phyloP scores from a whole-genome alignment of 2,329 filamentous ascomycete genomes.

The Anthostomella pinea region DNA sequence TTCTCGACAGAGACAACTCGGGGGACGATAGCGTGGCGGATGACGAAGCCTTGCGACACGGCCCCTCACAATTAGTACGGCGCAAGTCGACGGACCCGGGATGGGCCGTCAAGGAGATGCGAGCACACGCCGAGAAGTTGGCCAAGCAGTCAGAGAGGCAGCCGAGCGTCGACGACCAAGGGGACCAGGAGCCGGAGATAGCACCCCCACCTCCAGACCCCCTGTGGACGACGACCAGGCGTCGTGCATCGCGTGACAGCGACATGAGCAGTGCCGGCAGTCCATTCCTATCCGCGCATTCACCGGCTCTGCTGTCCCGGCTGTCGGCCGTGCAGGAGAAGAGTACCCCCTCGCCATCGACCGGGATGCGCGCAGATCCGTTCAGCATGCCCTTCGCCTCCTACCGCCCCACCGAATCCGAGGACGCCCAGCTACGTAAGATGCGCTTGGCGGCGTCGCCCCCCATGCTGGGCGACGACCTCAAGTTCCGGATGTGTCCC shows the following conservation, averaged over 20 bases:
- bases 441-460: conserved; percentile 60
- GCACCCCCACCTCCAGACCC: conserved; percentile 27
- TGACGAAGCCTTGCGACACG: conserved; percentile 37
- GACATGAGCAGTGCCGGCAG: conserved; percentile 23
- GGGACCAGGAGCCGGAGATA: conserved; percentile 21
- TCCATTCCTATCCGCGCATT: conserved; percentile 21
- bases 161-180: conserved; percentile 31
- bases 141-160: conserved; percentile 44
- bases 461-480: conserved; percentile 82
- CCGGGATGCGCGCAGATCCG: conserved; percentile 38
- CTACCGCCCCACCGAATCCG: conserved; percentile 35
- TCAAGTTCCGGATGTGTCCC: conserved; percentile 75
- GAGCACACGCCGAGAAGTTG: conserved; percentile 68
- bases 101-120: conserved; percentile 81
- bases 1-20: conserved; percentile 63
- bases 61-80: conserved; percentile 38
- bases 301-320: conserved; percentile 21
- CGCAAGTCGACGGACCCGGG: conserved; percentile 62
- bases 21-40: conserved; percentile 49
- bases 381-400: conserved; percentile 46
- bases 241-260: conserved; percentile 25
- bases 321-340: conserved; percentile 19
- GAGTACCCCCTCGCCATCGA: conserved; percentile 23
- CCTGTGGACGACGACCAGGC: conserved; percentile 29
- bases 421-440: conserved; percentile 41